Conservation (phyloP, 495 filamentous ascomycete species). For the Talaromyces nanjingensis region DNA sequence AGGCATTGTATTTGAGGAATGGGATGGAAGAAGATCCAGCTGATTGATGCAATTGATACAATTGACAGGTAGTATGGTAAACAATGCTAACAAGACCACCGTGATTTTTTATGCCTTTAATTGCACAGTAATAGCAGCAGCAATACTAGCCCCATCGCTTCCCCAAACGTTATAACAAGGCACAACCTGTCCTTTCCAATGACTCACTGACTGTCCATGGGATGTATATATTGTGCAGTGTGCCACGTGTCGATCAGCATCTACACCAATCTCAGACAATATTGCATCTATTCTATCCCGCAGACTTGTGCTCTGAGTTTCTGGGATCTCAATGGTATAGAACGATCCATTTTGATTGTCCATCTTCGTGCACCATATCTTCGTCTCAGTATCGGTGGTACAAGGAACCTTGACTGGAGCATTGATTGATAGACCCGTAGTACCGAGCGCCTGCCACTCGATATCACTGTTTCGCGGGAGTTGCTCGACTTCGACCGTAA, state of each 20-base stretch:
- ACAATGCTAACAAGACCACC: no score
- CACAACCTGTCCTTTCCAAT: constrained; percentile 34
- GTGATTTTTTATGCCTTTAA: background rate
- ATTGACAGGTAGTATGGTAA: no score
- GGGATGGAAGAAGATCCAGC: no score
- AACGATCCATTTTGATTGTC: constrained; percentile 20
- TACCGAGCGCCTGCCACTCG: constrained; percentile 63
- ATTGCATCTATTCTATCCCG: background rate
- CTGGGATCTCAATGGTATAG: constrained; percentile 26
- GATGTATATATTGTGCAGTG: constrained; percentile 34
- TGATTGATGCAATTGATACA: no score
- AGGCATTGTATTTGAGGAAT: no score
- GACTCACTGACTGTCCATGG: constrained; percentile 15
- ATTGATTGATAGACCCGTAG: constrained; percentile 21
- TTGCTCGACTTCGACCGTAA: constrained; percentile 64
- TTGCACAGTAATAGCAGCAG: constrained; percentile 34
- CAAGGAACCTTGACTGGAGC: constrained; percentile 8
- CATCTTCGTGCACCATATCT: constrained; percentile 17
- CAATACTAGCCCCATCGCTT: constrained; percentile 25
- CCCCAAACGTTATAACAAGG: constrained; percentile 45
- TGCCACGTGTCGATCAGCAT: background rate
- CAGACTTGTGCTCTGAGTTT: background rate
- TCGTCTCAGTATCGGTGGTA: constrained; percentile 2
- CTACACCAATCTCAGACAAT: background rate
- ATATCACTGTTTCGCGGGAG: constrained; percentile 62